Base-by-base conservation (phyloP, 352 stramenopile genomes). In the Phytophthora fragariaefolia region DNA sequence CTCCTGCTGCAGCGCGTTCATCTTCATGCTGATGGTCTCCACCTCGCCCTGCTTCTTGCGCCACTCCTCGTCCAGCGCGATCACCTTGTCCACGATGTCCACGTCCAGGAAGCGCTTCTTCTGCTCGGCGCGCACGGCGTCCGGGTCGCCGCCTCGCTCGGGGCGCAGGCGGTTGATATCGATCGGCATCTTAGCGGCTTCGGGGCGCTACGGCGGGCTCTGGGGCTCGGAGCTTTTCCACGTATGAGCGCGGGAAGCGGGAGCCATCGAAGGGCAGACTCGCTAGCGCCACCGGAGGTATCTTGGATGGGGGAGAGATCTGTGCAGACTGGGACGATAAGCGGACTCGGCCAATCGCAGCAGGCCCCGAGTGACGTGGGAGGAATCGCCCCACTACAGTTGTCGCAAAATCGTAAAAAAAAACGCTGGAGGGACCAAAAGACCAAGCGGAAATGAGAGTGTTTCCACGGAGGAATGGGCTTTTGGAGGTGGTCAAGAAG, bases 101-200 rank as follows among this genome's bases (percentile, higher is more conserved):
- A 96, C 91, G 58, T 91, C 83, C 64, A 97, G 85, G 74, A 97
- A 99, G 47, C 97, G 93, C 77, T 98, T 96, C 56, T 86, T 60
- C 82, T 99, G 97, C 69, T 98, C 97, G 60, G 87, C 80, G 47
- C 95, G 92, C 67, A 98, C 97, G 40, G 90, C 80, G 50, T 97
- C 96, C n/a, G 97, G 96, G 79, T 99, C 87, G 59, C 97, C 97
- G 54, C 97, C 97, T 55, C 96, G 94, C 74, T 99, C 98, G 56
- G 87, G 87, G 52, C 97, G 93, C 54, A 99, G 83, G 53, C 96
- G 90, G 78, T 98, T 98, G 72, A 99, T 99, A 83, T 99, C 97
- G 70, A 99, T 98, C 58, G 96, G 96, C 97, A 99, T 99, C 65
- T 63, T 77, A 13, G 43, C 24, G 28, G 8, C 8, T 36, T 58